A percentile compares a stretch with the other conserved stretches of the same genome.
phyloP scores from a whole-genome alignment of 352 stramenopile species.

The Blastocystis sp. region DNA sequence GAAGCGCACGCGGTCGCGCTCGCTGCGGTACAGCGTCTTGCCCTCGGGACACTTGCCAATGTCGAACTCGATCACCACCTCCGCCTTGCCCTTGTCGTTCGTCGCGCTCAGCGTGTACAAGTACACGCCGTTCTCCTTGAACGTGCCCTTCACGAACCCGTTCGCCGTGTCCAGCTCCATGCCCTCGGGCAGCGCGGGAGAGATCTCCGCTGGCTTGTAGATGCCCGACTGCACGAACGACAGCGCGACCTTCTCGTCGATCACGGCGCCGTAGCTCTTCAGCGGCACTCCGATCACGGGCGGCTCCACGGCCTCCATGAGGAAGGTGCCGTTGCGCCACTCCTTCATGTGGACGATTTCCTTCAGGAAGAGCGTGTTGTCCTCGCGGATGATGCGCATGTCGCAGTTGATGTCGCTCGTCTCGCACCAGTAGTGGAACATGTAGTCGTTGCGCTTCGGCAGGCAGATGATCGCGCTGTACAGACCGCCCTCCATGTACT shows the following conservation, averaged over 20 bases:
- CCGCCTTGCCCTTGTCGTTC: slow-evolving; percentile 1
- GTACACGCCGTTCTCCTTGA: background rate
- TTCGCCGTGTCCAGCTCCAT: background rate
- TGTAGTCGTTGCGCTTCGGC: background rate
- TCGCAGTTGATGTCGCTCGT: background rate
- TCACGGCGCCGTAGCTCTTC: background rate
- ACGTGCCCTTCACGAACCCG: background rate
- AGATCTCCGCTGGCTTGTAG: background rate
- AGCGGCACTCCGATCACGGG: background rate
- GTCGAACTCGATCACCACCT: slow-evolving; percentile 29
- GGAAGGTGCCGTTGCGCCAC: background rate
- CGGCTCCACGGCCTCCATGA: background rate
- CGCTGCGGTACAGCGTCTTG: background rate
- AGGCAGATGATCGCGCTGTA: slow-evolving; percentile 19
- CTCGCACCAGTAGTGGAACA: background rate
- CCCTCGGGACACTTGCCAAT: slow-evolving; percentile 18
- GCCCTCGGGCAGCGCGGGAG: background rate
- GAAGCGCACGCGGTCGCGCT: background rate
- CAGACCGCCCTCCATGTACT: background rate
- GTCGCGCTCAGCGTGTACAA: background rate
- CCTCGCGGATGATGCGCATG: background rate
- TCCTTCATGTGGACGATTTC: background rate
- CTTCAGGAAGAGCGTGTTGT: background rate
- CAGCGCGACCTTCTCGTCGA: background rate
- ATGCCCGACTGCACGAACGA: background rate